phyloP scores from a whole-genome alignment of 2,329 filamentous ascomycete genomes.

The Xylariaceae sp. region DNA sequence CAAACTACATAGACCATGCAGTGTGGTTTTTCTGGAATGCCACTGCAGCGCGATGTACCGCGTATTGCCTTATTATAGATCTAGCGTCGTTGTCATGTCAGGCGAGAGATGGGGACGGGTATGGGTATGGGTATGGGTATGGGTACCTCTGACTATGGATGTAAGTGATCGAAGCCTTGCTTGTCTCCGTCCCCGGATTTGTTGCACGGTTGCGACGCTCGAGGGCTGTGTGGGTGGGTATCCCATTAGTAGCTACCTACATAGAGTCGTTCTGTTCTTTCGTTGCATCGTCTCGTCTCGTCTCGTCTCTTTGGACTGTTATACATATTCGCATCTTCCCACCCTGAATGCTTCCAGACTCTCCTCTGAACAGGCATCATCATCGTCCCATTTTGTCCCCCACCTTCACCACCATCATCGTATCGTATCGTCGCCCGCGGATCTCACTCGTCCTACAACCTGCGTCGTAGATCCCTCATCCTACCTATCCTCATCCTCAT shows the following conservation, averaged over 20 bases:
- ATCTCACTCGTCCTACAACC: conserved; percentile 7
- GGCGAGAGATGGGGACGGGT: too few species aligned
- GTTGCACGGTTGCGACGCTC: neutral
- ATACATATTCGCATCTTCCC: neutral
- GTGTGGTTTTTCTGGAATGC: neutral
- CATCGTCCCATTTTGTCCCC: neutral
- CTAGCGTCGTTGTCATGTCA: neutral
- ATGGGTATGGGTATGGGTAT: too few species aligned
- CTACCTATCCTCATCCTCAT: neutral
- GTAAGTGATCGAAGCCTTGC: neutral
- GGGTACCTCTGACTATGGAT: too few species aligned
- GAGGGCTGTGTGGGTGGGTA: neutral
- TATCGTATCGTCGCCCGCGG: too few species aligned
- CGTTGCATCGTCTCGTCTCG: neutral
- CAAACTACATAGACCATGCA: neutral
- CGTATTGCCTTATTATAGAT: conserved; percentile 1
- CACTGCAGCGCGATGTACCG: neutral
- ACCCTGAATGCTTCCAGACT: neutral
- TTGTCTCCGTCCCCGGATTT: neutral
- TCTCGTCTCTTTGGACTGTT: neutral
- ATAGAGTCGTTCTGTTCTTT: neutral
- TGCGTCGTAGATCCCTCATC: conserved; percentile 1
- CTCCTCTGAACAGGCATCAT: neutral
- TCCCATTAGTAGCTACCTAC: too few species aligned
- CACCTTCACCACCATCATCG: neutral